phyloP scores from a whole-genome alignment of 164 flowering plant species.

The Magnolia changhungtana region DNA sequence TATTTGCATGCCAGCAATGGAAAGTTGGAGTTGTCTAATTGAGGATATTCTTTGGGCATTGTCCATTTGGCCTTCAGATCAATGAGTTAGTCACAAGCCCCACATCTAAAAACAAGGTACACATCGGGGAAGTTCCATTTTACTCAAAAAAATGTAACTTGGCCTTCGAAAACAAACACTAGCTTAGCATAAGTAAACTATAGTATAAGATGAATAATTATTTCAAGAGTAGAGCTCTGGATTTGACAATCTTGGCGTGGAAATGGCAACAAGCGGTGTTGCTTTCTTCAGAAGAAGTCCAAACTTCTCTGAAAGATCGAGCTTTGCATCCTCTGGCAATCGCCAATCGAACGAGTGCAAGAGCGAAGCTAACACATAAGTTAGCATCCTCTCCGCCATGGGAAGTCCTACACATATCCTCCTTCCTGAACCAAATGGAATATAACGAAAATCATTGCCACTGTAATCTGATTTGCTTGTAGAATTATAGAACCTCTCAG shows the following conservation, averaged over 20 bases:
- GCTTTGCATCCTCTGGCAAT: constrained; percentile 17
- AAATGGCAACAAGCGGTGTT: constrained; percentile 16
- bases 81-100: too few species aligned
- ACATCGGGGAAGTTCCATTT: too few species aligned
- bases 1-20: too few species aligned
- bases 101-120: too few species aligned
- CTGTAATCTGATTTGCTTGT: constrained; percentile 1
- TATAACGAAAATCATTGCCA: constrained; percentile 1
- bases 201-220: too few species aligned
- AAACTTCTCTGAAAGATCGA: constrained; percentile 26
- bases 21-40: too few species aligned
- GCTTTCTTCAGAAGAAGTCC: constrained; percentile 11
- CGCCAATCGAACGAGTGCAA: constrained; percentile 24
- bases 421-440: constrained; percentile 7
- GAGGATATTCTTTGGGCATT: too few species aligned
- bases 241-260: constrained; percentile 29
- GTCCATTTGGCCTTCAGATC: too few species aligned
- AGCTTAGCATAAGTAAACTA: too few species aligned
- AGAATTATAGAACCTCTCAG: constrained; percentile 8
- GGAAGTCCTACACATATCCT: constrained; percentile 3
- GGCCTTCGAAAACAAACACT: too few species aligned
- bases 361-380: not conserved
- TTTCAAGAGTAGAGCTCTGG: constrained; percentile 17
- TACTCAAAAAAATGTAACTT: too few species aligned
- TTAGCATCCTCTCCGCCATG: not conserved